Base-by-base conservation (phyloP, 352 stramenopile genomes). In the Phytophthora pisi region DNA sequence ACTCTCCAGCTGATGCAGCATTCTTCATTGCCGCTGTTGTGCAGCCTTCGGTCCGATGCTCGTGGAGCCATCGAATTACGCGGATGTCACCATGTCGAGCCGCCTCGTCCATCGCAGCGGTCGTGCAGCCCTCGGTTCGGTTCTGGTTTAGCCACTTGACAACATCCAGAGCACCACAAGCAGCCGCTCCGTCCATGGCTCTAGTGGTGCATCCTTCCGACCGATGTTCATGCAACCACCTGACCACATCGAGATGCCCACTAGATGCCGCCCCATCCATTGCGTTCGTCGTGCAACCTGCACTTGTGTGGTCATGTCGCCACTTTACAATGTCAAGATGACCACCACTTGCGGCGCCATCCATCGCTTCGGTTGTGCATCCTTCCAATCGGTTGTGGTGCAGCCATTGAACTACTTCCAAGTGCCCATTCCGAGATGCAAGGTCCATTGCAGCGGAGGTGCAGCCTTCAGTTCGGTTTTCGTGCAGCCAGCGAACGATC, bases 401-500 rank as follows among this genome's bases (percentile, higher is more conserved):
- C 16, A 46, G 40, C 40, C 43, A 50, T 26, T 26, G 43, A 15
- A 28, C 43, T n/a, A 46, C 16, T 23, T 46, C 40, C 40, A 46
- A 46, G 40, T 46, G 40, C 18, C 43, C 43, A 50, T 50, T 50
- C 24, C 43, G 16, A 4, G 43, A 50, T 26, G 43, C 43, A 23
- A 46, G 16, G n/a, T 46, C 40, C 40, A 46, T 46, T 46, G 40
- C 40, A 23, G 40, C 40, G 40, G 40, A 10, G 40, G 13, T 46
- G 40, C 40, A 46, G 40, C 40, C 40, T 11, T 23, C 40, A 3
- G 40, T 49, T 49, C 56, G 55, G 34, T 55, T 63, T 7, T 47
- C 23, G 52, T 66, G 66, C 3, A 70, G 57, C 57, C 31, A 57
- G 10, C 20, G 56, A 8, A 63, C n/a, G 13, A 63, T 47, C 7